These are phyloP conservation scores for Diaporthe australafricana DNA, from an alignment of 2,329 filamentous ascomycete genomes.

Conservation along the genomic window DNA sequence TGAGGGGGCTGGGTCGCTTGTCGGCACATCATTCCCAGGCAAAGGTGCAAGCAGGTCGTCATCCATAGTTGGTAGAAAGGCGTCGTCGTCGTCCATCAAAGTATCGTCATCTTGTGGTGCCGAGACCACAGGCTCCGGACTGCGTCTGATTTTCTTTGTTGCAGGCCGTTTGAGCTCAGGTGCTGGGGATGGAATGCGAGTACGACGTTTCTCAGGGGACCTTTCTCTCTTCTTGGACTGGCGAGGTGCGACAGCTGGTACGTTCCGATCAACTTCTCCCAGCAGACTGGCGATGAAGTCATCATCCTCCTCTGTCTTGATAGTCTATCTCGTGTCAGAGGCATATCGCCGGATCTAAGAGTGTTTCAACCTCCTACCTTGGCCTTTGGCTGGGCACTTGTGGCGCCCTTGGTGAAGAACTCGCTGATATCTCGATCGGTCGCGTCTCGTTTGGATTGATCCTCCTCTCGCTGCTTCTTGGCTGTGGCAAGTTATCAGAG, in stretches of 20 bases:
- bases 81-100: conserved; percentile 66
- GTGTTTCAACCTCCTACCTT: conserved; percentile 70
- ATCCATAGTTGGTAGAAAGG: conserved; percentile 64
- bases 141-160: conserved; percentile 68
- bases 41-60: conserved; percentile 63
- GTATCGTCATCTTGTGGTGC: conserved; percentile 63
- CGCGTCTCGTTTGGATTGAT: conserved; percentile 85
- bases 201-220: conserved; percentile 81
- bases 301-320: conserved; percentile 87
- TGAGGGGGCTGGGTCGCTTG: conserved; percentile 88
- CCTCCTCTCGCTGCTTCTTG: conserved; percentile 90
- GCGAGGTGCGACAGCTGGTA: conserved; percentile 64
- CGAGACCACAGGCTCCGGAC: conserved; percentile 61
- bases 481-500: conserved; percentile 57
- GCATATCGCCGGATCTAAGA: background rate
- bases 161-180: conserved; percentile 63
- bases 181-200: conserved; percentile 82
- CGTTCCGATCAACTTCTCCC: conserved; percentile 87
- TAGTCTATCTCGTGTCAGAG: conserved; percentile 60
- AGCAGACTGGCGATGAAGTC: conserved; percentile 88
- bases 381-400: conserved; percentile 76
- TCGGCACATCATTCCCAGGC: conserved; percentile 66
- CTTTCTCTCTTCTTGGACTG: conserved; percentile 74
- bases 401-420: conserved; percentile 86
- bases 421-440: conserved; percentile 93